Evolutionary conservation across 176 grass and related monocot species (phyloP), one percentile per base, ranked within the genome.

Genomic region (Coix lacrymajobi): DNA sequence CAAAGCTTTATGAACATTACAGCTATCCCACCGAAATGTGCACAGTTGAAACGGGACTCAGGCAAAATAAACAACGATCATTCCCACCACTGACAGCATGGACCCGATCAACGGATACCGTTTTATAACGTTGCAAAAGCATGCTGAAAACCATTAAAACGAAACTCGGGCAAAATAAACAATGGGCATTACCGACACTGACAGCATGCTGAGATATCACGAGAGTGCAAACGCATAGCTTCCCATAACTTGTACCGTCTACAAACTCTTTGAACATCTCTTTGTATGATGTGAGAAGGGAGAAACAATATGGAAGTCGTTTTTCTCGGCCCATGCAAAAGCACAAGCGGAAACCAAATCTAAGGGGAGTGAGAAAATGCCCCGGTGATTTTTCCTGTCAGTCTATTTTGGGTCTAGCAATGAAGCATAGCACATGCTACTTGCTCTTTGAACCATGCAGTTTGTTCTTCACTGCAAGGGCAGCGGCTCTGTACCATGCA

Each of bases 241-340:
- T 83, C 60, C 62, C 26, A 69, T 60, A 69, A 73, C 62, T 31
- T 90, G 67, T 83, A 48, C 16, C 40, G 61, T 79, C 68, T 69
- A 83, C 88, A 83, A 68, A 83, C 69, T 83, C 75, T 87, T 63
- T 36, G 15, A 83, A 62, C 76, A 68, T 54, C 37, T 86, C 70
- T 76, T 54, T 73, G 80, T 73, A 88, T 26, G 56, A n/a, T 72
- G 66, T 57, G 48, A 87, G 28, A 19, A 49, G 31, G 49, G 62
- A 52, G 73, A 79, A 67, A 75, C 40, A 52, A 73, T 73, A 73
- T 75, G 57, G 31, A 78, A 86, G 77, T 88, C 70, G 25, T 38
- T 85, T 86, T 88, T 97, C 94, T 97, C 94, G 75, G 94, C 94
- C 81, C 73, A 91, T 93, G 94, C 91, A 78, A 81, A 83, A 83